phyloP scores from a whole-genome alignment of 2,329 filamentous ascomycete species.

The Fusarium cyanostomum region DNA sequence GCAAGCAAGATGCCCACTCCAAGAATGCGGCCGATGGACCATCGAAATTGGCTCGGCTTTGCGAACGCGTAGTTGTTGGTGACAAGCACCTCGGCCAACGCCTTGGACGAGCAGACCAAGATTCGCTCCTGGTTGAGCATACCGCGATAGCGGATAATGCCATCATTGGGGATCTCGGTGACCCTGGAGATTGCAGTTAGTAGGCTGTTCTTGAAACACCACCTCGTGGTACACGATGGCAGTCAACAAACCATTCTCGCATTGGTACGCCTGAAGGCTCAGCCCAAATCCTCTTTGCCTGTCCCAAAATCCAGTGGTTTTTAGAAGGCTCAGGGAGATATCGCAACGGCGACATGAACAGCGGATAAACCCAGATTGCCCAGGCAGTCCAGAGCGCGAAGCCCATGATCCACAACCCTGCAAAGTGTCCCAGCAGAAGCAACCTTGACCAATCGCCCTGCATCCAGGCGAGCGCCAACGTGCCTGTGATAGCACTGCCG shows the following conservation, averaged over 20 bases:
- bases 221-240: neutral
- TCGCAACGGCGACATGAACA: conserved; percentile 60
- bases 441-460: conserved; percentile 43
- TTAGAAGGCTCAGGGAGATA: conserved; percentile 56
- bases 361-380: conserved; percentile 58
- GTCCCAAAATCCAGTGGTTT: conserved; percentile 59
- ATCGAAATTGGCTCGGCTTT: conserved; percentile 66
- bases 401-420: conserved; percentile 49
- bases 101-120: conserved; percentile 69
- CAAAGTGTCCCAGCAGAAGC: conserved; percentile 48
- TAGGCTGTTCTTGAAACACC: neutral
- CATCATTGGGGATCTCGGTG: conserved; percentile 70
- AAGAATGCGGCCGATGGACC: conserved; percentile 69
- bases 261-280: conserved; percentile 56
- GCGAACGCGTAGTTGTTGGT: conserved; percentile 75
- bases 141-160: conserved; percentile 72
- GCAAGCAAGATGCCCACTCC: conserved; percentile 79
- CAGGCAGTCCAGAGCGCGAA: conserved; percentile 52
- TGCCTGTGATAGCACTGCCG: conserved; percentile 37
- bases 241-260: conserved; percentile 57
- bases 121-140: conserved; percentile 71
- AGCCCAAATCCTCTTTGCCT: conserved; percentile 52
- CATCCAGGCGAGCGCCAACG: conserved; percentile 30
- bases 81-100: conserved; percentile 74
- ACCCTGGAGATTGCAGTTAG: conserved; percentile 59